phyloP scores from a whole-genome alignment of 2,329 filamentous ascomycete genomes.

The Fusarium brachygibbosum region DNA sequence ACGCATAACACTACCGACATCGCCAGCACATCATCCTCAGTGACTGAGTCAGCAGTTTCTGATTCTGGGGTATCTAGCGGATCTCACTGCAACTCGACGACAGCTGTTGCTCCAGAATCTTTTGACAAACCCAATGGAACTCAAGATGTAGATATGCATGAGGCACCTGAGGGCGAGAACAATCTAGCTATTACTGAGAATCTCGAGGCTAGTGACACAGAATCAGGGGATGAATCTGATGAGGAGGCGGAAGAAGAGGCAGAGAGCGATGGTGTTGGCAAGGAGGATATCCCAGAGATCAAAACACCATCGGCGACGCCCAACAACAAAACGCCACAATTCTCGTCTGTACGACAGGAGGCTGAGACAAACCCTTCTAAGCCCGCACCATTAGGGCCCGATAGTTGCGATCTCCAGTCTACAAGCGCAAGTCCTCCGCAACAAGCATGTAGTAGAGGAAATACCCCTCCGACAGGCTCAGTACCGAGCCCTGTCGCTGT shows the following conservation, averaged over 20 bases:
- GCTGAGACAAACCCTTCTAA: not conserved
- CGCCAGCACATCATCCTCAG: slow-evolving; percentile 2
- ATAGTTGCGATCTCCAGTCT: slow-evolving; percentile 8
- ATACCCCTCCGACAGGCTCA: not conserved
- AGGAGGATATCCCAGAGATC: not conserved
- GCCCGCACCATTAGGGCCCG: not conserved
- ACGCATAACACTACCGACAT: not conserved
- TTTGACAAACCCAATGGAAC: not conserved
- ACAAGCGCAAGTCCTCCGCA: slow-evolving; percentile 6
- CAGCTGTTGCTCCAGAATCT: not conserved
- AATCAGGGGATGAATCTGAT: slow-evolving; percentile 3
- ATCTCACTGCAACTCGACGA: not conserved
- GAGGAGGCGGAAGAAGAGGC: slow-evolving; percentile 2
- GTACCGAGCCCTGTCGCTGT: not conserved
- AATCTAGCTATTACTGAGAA: not conserved
- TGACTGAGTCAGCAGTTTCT: slow-evolving; percentile 3
- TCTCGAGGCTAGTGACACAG: not conserved
- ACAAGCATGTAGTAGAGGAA: not conserved
- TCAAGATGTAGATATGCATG: slow-evolving; percentile 15
- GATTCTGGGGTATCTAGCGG: slow-evolving; percentile 9
- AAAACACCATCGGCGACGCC: slow-evolving; percentile 2
- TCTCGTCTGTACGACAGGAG: not conserved
- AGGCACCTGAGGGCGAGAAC: not conserved
- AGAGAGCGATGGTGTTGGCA: not conserved
- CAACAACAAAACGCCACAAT: slow-evolving; percentile 6